Evolutionary conservation across 768 basidiomycete genomes (phyloP).

Genomic region (Pulveroboletus sp.): DNA sequence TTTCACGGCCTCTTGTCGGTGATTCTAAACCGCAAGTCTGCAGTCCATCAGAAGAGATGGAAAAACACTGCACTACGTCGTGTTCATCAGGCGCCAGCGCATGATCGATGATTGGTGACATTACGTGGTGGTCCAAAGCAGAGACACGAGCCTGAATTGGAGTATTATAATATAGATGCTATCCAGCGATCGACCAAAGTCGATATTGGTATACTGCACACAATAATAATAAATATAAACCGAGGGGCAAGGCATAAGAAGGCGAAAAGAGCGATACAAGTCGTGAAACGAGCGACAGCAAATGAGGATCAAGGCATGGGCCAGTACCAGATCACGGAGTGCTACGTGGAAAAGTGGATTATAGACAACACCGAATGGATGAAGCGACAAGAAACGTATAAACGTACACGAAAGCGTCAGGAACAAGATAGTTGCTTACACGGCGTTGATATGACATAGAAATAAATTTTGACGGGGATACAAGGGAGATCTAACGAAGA

Average conservation of each 20-base stretch:
- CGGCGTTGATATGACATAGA: slow-evolving; percentile 1
- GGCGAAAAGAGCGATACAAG: neutral
- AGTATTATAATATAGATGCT: no score
- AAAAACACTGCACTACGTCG: no score
- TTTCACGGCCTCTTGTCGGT: no score
- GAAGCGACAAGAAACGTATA: slow-evolving; percentile 5
- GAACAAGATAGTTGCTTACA: slow-evolving; percentile 9
- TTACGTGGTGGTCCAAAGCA: no score
- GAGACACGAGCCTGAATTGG: neutral
- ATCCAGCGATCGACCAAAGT: no score
- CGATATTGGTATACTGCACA: slow-evolving; percentile 8
- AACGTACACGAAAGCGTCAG: slow-evolving; percentile 14
- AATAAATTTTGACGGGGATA: neutral
- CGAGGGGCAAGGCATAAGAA: neutral
- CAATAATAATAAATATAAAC: neutral
- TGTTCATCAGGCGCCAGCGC: no score
- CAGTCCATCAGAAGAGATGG: no score
- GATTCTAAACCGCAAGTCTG: no score
- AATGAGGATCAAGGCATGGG: slow-evolving; percentile 3
- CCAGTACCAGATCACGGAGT: slow-evolving; percentile 16
- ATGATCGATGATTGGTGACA: no score
- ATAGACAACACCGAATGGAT: slow-evolving; percentile 3
- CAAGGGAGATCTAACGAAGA: slow-evolving; percentile 4
- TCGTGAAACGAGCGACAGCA: slow-evolving; percentile 15
- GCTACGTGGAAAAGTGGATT: slow-evolving; percentile 4